These are phyloP conservation scores for Fusarium sp. DNA, from an alignment of 2,329 filamentous ascomycete species.

Conservation along the genomic window DNA sequence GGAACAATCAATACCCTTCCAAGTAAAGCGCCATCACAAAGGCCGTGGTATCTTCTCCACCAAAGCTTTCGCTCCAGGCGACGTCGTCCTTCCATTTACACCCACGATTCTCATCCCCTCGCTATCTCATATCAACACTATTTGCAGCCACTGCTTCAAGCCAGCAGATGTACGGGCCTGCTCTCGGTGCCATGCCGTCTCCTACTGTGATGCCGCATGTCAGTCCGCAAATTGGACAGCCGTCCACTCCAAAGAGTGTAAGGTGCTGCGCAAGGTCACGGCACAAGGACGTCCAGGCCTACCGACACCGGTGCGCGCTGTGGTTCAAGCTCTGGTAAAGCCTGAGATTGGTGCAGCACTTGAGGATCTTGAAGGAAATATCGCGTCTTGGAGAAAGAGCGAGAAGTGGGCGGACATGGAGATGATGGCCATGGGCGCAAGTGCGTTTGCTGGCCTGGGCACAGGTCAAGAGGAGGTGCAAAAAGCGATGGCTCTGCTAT, in stretches of 20 bases:
- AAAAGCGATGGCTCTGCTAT: conserved; percentile 64
- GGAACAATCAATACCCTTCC: conserved; percentile 40
- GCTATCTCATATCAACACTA: conserved; percentile 56
- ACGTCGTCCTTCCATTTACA: conserved; percentile 62
- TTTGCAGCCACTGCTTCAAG: conserved; percentile 67
- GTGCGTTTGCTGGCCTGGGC: conserved; percentile 60
- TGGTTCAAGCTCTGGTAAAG: conserved; percentile 66
- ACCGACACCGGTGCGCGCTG: conserved; percentile 69
- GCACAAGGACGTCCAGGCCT: conserved; percentile 52
- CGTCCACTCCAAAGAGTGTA: conserved; percentile 70
- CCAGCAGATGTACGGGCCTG: conserved; percentile 58
- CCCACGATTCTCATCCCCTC: conserved; percentile 64
- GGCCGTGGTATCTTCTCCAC: conserved; percentile 65
- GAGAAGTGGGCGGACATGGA: conserved; percentile 64
- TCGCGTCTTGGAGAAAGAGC: conserved; percentile 55
- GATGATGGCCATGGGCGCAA: conserved; percentile 62
- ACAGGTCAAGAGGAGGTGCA: conserved; percentile 54
- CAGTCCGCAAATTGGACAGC: conserved; percentile 68
- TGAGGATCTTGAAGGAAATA: conserved; percentile 63
- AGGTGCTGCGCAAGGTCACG: conserved; percentile 55
- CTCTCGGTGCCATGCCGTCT: conserved; percentile 66
- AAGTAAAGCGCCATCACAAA: conserved; percentile 52
- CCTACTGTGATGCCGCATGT: conserved; percentile 69
- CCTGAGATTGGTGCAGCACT: conserved; percentile 54
- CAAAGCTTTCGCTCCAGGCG: conserved; percentile 60